Conservation (phyloP, 1,139 yeast genomes). For the Debaryomycetaceae sp. region DNA sequence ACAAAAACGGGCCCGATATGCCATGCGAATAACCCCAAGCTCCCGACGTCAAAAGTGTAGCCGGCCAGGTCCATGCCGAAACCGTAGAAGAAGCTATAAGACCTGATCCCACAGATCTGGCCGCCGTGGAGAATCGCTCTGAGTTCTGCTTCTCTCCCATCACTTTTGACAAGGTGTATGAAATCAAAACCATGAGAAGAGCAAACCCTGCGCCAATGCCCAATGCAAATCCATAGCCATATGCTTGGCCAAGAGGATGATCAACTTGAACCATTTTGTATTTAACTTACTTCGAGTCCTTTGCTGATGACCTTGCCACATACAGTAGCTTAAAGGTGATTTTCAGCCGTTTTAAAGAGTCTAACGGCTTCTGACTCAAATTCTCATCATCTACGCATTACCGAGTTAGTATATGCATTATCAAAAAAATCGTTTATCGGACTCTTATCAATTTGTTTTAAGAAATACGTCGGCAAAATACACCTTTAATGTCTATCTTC, state of each 20-base stretch:
- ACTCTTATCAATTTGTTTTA: too few relatives aligned
- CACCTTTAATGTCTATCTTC: too few relatives aligned
- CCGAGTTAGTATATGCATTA: too few relatives aligned
- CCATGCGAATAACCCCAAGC: slow-evolving; percentile 29
- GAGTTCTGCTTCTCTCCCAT: slow-evolving; percentile 36
- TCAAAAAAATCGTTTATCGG: too few relatives aligned
- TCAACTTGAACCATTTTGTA: slow-evolving; percentile 13
- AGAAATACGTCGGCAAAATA: too few relatives aligned
- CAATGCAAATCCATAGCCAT: slow-evolving; percentile 38
- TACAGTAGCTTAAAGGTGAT: too few relatives aligned
- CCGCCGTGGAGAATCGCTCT: slow-evolving; percentile 38
- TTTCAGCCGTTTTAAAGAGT: too few relatives aligned
- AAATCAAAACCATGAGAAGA: slow-evolving; percentile 29
- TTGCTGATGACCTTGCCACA: too few relatives aligned
- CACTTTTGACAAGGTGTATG: slow-evolving; percentile 24
- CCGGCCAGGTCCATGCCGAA: slow-evolving; percentile 42
- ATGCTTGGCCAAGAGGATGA: slow-evolving; percentile 23
- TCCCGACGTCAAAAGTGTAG: slow-evolving; percentile 32
- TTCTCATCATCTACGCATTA: too few relatives aligned
- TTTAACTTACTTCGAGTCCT: too few relatives aligned
- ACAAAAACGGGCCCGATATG: slow-evolving; percentile 60
- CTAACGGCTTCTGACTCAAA: too few relatives aligned
- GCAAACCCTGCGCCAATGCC: slow-evolving; percentile 43
- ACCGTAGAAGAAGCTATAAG: slow-evolving; percentile 36
- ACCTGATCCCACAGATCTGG: slow-evolving; percentile 34